phyloP scores from a whole-genome alignment of 129 eudicot species.

The Ambrosia trifida region DNA sequence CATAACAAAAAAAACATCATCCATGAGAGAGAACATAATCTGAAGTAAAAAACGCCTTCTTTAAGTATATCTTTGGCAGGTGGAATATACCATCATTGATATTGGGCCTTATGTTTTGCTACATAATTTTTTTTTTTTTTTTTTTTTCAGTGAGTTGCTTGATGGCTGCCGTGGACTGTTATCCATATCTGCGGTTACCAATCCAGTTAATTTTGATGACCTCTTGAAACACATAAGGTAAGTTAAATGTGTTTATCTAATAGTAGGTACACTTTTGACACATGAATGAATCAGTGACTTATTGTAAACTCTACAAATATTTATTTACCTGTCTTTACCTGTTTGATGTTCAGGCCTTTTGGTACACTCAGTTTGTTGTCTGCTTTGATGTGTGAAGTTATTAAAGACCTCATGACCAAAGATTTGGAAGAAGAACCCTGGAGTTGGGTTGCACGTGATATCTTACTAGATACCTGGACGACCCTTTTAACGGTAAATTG shows the following conservation, averaged over 20 bases:
- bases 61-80: slow-evolving; percentile 4
- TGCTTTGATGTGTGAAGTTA: slow-evolving; percentile 81
- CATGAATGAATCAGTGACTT: slow-evolving; percentile 12
- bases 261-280: slow-evolving; percentile 8
- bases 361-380: slow-evolving; percentile 86
- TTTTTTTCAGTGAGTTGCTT: slow-evolving; percentile 81
- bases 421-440: slow-evolving; percentile 83
- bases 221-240: slow-evolving; percentile 82
- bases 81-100: slow-evolving; percentile 3
- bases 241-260: neutral
- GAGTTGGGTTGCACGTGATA: slow-evolving; percentile 99
- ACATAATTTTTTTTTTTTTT: slow-evolving; percentile 29
- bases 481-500: slow-evolving; percentile 68
- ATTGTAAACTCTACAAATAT: neutral
- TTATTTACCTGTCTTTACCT: slow-evolving; percentile 24
- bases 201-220: slow-evolving; percentile 67
- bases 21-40: neutral
- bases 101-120: slow-evolving; percentile 22
- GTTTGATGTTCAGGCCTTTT: slow-evolving; percentile 69
- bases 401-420: slow-evolving; percentile 72
- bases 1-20: neutral
- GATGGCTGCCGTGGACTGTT: slow-evolving; percentile 97
- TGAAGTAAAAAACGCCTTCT: neutral
- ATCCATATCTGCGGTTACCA: slow-evolving; percentile 77
- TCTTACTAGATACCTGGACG: slow-evolving; percentile 92